Conservation (phyloP, 768 basidiomycete species). For the Phylloporus rhodoxanthus region DNA sequence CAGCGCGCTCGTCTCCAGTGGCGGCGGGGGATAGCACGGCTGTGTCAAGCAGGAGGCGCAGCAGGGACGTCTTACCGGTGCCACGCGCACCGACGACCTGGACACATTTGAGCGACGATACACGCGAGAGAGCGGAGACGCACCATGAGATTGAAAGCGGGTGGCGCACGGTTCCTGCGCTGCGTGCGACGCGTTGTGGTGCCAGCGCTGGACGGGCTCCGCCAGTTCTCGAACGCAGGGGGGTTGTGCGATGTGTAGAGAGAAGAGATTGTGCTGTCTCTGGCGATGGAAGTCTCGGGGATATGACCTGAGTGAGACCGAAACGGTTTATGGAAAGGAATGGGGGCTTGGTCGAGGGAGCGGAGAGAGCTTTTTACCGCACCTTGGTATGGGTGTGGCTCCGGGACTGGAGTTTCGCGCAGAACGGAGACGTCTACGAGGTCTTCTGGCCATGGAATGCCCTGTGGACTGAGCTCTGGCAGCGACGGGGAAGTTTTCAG, state of each 20-base stretch:
- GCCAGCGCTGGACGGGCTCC: constrained; percentile 33
- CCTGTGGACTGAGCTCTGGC: constrained; percentile 68
- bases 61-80: constrained; percentile 80
- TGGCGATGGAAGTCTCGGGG: constrained; percentile 17
- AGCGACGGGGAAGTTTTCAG: constrained; percentile 76
- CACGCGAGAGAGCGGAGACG: constrained; percentile 7
- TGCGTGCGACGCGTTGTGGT: constrained; percentile 50
- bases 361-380: constrained; percentile 65
- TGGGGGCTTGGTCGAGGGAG: constrained; percentile 45
- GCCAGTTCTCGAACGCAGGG: constrained; percentile 59
- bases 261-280: constrained; percentile 55
- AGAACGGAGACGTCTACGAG: constrained; percentile 70
- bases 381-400: constrained; percentile 49
- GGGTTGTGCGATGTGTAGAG: constrained; percentile 59
- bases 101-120: constrained; percentile 2
- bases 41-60: constrained; percentile 77
- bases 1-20: constrained; percentile 65
- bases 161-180: constrained; percentile 58
- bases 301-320: constrained; percentile 40
- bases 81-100: constrained; percentile 77
- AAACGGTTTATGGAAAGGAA: constrained; percentile 83
- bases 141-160: constrained; percentile 87
- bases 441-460: constrained; percentile 80
- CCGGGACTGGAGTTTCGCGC: constrained; percentile 36
- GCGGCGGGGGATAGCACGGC: constrained; percentile 75